phyloP scores from a whole-genome alignment of 169 alveolate genomes.

The Cryptosporidium meleagridis region DNA sequence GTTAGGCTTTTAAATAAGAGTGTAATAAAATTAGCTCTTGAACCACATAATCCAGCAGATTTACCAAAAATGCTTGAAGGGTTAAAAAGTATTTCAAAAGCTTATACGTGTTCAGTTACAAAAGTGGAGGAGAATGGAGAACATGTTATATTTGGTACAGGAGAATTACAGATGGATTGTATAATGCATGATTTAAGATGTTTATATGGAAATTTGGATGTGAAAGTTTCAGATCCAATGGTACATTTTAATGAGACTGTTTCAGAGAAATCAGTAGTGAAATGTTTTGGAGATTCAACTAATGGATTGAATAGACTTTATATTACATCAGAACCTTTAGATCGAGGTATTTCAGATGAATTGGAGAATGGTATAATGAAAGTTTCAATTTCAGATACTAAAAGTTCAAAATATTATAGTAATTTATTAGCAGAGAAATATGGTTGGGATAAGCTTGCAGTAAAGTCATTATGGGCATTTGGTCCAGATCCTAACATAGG shows the following conservation, averaged over 20 bases:
- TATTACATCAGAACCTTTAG: slow-evolving; percentile 96
- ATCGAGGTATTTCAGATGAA: slow-evolving; percentile 89
- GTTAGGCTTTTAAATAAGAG: slow-evolving; percentile 77
- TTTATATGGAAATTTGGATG: slow-evolving; percentile 97
- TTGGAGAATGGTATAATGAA: slow-evolving; percentile 88
- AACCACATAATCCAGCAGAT: slow-evolving; percentile 98
- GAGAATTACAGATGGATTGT: slow-evolving; percentile 98
- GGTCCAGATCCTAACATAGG: slow-evolving; percentile 93
- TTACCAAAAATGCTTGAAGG: slow-evolving; percentile 99
- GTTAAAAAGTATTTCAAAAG: slow-evolving; percentile 91
- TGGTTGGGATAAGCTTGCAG: slow-evolving; percentile 96
- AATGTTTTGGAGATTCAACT: slow-evolving; percentile 96
- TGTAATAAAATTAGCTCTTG: slow-evolving; percentile 92
- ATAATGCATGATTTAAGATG: slow-evolving; percentile 96
- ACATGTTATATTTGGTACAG: slow-evolving; percentile 97
- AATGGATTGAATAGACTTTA: slow-evolving; percentile 92
- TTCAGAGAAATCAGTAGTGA: slow-evolving; percentile 94
- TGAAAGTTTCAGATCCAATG: slow-evolving; percentile 95
- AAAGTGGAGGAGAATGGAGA: slow-evolving; percentile 99
- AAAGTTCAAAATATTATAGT: slow-evolving; percentile 74
- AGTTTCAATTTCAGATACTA: slow-evolving; percentile 60
- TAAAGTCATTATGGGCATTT: slow-evolving; percentile 97
- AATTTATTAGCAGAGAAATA: slow-evolving; percentile 86
- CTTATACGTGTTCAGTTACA: slow-evolving; percentile 92
- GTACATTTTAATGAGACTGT: slow-evolving; percentile 96